Evolutionary conservation across 2,329 filamentous ascomycete genomes (phyloP), one percentile per base, ranked within the genome.

Genomic region (Alternaria solani): DNA sequence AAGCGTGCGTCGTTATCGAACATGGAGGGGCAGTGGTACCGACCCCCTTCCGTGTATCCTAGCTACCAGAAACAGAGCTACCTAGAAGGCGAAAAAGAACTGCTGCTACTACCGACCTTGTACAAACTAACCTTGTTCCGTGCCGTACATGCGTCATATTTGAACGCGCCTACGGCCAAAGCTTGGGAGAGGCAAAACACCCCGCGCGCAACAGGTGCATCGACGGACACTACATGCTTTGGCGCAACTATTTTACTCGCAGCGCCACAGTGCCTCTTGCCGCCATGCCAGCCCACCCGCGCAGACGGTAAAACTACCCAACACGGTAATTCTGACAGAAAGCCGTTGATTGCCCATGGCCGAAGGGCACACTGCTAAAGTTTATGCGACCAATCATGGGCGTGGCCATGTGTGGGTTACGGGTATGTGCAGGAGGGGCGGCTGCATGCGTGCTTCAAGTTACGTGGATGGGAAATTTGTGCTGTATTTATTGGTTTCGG

Each of bases 301-400:
- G 18, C 43, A 20, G 25, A 44, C 39, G 7, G 25, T 36, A 42
- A 55, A 59, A 44, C 46, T 56, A 18, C 57, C 57, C n/a, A 30
- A 49, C 32, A 9, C 12, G 44, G 57, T 23, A 59, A 51, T 34
- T 44, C 38, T 51, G 16, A 26, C 25, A 56, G 36, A 55, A 55
- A 25, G 20, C 16, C 44, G 9, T 59, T n/a, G 57, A 59, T 55
- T 51, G 6, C 46, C 16, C 38, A 49, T 54, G 52, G 57, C 57
- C 51, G 57, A 65, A 65, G 62, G 62, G 59, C 62, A 57, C 59
- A 56, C 41, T 57, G 41, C n/a, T 44, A 52, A 46, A 49, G 54
- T 43, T 20, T 11, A n/a, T 16, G 23, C 25, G 51, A 55, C 62
- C 59, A 65, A 65, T 65, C 16, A 34, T 30, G 47, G 9, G 48